phyloP scores from a whole-genome alignment of 805 yeast species.

The Tetrapisispora namnaoensis region DNA sequence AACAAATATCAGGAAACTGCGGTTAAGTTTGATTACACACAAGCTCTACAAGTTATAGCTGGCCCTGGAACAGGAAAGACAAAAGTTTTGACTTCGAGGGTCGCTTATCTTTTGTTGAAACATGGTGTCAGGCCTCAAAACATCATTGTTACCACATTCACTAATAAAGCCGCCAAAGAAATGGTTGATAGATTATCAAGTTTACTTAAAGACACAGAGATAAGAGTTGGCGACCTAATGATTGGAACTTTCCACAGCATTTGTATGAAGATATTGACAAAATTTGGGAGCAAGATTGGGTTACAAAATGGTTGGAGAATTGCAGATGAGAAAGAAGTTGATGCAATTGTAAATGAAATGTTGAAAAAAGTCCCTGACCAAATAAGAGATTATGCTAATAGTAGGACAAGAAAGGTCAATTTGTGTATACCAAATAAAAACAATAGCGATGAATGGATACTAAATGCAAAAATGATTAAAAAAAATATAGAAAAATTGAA shows the following conservation, averaged over 20 bases:
- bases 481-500: slow-evolving; percentile 47
- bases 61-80: slow-evolving; percentile 78
- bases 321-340: slow-evolving; percentile 57
- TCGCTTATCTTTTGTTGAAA: slow-evolving; percentile 53
- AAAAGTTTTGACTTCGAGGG: slow-evolving; percentile 67
- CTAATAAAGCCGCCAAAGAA: slow-evolving; percentile 86
- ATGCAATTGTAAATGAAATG: slow-evolving; percentile 27
- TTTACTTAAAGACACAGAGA: slow-evolving; percentile 25
- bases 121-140: slow-evolving; percentile 46
- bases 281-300: slow-evolving; percentile 46
- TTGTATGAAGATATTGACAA: slow-evolving; percentile 50
- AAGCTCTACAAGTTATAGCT: slow-evolving; percentile 45
- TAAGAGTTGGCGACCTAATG: slow-evolving; percentile 37
- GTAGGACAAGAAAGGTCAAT: slow-evolving; percentile 22
- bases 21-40: slow-evolving; percentile 32
- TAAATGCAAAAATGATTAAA: slow-evolving; percentile 34
- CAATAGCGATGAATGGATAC: slow-evolving; percentile 28
- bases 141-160: slow-evolving; percentile 82
- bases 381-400: slow-evolving; percentile 25
- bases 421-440: slow-evolving; percentile 17
- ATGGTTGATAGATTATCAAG: slow-evolving; percentile 53
- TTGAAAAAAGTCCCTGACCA: slow-evolving; percentile 28
- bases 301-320: slow-evolving; percentile 36
- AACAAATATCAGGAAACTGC: slow-evolving; percentile 39
- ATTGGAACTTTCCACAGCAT: slow-evolving; percentile 90